Evolutionary conservation across 148 eudicot genomes (phyloP), one percentile per base, ranked within the genome.

Genomic region (Chenopodium album): DNA sequence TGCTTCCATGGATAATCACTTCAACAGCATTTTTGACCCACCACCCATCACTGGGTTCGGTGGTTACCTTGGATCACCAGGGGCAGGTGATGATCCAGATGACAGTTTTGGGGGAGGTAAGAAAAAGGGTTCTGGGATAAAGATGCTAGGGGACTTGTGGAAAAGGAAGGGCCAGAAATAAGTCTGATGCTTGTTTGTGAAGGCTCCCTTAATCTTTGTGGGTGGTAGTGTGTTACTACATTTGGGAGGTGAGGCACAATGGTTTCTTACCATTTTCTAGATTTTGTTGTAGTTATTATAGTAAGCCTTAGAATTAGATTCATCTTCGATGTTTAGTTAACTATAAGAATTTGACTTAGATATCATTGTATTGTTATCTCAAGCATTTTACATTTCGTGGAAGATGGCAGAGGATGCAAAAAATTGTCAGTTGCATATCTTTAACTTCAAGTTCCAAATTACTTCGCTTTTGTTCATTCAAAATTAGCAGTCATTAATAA

Each of bases 91-190:
- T 71, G 94, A 91, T 65, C 66, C 47, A 5, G 96, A 92, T 73
- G 93, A 92, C 69, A 91, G 84, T 19, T 87, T 77, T 74, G 97
- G 92, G 50, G 79, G 76, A 28, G 97, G 91, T 16, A 94, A 89
- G 87, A 87, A 89, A 83, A 95, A 90, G 79, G 91, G 92, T 22
- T 88, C 94, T 0, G 94, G 97, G 13, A 92, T 92, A 41, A 88
- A 77, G 78, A 95, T 92, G 94, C 85, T 95, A n/a, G 98, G 97
- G 31, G 98, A 95, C 70, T 79, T 94, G 84, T 95, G 99, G 98
- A 95, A 84, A 75, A 95, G 94, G 92, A 95, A 90, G 84, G 93
- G 92, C 16, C 94, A 90, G 50, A 95, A 91, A 76, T 95, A 69
- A 88, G 60, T 19, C 17, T 10, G n/a, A 44, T 65, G 32, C 16